Evolutionary conservation across 441 rosid genomes (phyloP), one percentile per base, ranked within the genome.

Genomic region (Biscutella laevigata): DNA sequence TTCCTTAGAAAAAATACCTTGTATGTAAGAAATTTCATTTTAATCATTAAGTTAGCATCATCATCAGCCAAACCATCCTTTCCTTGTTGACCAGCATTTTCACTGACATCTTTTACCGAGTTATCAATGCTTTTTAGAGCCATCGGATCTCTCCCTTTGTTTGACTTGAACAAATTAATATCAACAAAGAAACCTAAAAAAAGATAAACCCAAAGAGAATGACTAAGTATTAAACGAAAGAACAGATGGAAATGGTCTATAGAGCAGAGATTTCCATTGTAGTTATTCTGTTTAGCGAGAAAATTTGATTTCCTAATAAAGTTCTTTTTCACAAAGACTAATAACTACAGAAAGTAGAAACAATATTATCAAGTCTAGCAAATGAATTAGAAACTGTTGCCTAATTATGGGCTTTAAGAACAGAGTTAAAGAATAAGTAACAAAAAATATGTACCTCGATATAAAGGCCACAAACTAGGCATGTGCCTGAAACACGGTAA

Each of bases 1-100:
- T 28, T 40, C 53, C 24, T 27, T 15, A 17, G 39, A 28, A 47
- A 38, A 66, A n/a, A 16, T 79, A 82, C 98, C 95, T 92, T 92
- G 59, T 92, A 92, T 5, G 95, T 79, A 34, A 92, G 98, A 63
- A 92, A 86, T 66, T 92, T 92, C 64, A 92, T 14, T 73, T 92
- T 92, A 53, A 88, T 84, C 98, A 92, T 92, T 47, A 92, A 62
- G 74, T 88, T 88, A 61, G 92, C 80, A 75, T 92, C 96, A 33
- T 84, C 90, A 68, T 86, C 88, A 42, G 94, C 94, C 68, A 92
- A 78, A 67, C 66, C 77, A 59, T 74, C 82, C 33, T 48, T 65
- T 53, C 69, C 59, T 37, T 63, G 60, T 34, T 39, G 30, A 62
- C 64, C 59, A 59, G 69, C 70, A 67, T 30, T 61, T 51, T 70